Conservation (phyloP, 352 stramenopile species). For the Blastocystis sp. region DNA sequence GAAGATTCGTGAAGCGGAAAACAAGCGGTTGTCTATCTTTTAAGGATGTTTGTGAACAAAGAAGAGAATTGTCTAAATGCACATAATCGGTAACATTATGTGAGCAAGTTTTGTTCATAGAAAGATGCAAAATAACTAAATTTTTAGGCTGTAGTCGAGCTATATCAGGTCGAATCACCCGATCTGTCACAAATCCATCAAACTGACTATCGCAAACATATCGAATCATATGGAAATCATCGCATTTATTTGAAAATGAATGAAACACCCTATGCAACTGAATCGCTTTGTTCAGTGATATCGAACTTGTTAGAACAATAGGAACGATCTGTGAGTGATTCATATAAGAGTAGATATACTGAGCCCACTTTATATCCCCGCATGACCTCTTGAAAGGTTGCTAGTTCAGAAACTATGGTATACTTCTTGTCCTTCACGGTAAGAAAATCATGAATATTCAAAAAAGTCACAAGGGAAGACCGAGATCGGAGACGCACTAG, state of each 20-base stretch:
- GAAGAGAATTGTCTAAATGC: not conserved
- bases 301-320: not conserved
- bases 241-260: not conserved
- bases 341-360: no score
- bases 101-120: not conserved
- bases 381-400: not conserved
- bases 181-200: not conserved
- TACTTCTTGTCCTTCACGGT: not conserved
- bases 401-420: not conserved
- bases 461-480: not conserved
- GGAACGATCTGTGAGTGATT: not conserved
- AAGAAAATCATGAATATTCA: not conserved
- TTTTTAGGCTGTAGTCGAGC: not conserved
- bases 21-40: slow-evolving; percentile 42
- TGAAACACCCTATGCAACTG: not conserved
- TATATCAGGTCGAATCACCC: not conserved
- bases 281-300: not conserved
- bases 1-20: not conserved
- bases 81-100: not conserved
- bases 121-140: not conserved
- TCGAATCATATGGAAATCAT: not conserved
- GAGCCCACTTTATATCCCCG: not conserved
- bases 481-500: not conserved
- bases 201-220: not conserved
- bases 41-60: slow-evolving; percentile 44